These are phyloP conservation scores for Mortierella hygrophila DNA, from an alignment of 192 early-diverging fungal species.

Conservation along the genomic window DNA sequence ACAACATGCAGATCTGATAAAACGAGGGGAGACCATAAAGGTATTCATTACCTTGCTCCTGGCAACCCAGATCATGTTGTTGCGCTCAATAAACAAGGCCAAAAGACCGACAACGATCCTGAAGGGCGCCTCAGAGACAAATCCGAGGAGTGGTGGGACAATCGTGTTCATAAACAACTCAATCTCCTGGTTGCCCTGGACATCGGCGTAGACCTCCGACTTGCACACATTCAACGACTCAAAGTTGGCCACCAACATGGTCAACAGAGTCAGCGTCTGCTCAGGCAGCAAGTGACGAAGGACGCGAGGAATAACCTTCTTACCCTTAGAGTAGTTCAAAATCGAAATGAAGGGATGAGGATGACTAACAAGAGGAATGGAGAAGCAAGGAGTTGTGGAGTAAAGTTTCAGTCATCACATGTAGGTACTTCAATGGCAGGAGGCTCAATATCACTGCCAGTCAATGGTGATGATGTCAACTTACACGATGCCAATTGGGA, in stretches of 20 bases:
- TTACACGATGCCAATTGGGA: slow-evolving; percentile 72
- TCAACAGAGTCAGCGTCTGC: slow-evolving; percentile 83
- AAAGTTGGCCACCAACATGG: slow-evolving; percentile 82
- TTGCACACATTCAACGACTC: slow-evolving; percentile 79
- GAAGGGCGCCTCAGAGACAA: slow-evolving; percentile 88
- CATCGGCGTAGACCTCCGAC: slow-evolving; percentile 60
- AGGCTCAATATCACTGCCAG: not conserved
- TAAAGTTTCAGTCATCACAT: not conserved
- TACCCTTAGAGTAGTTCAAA: slow-evolving; percentile 90
- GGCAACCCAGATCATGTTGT: slow-evolving; percentile 89
- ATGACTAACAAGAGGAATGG: slow-evolving; percentile 41
- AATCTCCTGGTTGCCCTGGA: slow-evolving; percentile 70
- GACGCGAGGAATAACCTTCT: slow-evolving; percentile 87
- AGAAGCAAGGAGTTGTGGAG: not conserved
- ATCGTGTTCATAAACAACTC: slow-evolving; percentile 91
- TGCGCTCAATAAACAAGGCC: slow-evolving; percentile 88
- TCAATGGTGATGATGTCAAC: not conserved
- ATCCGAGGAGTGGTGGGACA: slow-evolving; percentile 85
- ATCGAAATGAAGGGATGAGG: slow-evolving; percentile 93
- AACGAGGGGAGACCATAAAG: not conserved
- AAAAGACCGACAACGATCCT: slow-evolving; percentile 85
- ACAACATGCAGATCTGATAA: slow-evolving; percentile 6
- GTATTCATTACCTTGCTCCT: slow-evolving; percentile 70
- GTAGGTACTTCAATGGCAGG: not conserved
- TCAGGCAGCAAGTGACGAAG: slow-evolving; percentile 83